Conservation (phyloP, 169 alveolate species). For the Ichthyophthirius multifiliis region DNA sequence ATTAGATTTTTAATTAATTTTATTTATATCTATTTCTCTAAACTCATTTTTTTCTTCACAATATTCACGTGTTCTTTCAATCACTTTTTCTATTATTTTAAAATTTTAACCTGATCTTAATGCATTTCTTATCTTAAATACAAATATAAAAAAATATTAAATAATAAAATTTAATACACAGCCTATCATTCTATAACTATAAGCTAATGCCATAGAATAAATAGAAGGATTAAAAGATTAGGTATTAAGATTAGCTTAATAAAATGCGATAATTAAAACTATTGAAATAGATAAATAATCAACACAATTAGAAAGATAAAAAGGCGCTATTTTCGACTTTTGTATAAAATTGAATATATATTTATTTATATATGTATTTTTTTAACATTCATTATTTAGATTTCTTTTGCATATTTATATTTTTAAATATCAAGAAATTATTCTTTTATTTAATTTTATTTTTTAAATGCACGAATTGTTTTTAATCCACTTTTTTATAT, state of each 20-base stretch:
- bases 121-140: not conserved
- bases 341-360: not conserved
- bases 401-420: not conserved
- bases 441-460: not conserved
- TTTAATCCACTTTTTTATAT: not conserved
- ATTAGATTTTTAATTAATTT: not conserved
- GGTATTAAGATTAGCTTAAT: not conserved
- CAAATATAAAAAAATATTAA: not conserved
- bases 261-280: not conserved
- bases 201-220: not conserved
- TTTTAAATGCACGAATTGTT: not conserved
- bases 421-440: not conserved
- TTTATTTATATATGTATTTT: too few species aligned
- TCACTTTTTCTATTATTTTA: not conserved
- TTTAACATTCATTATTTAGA: not conserved
- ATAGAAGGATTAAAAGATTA: not conserved
- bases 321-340: not conserved
- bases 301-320: not conserved
- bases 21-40: not conserved
- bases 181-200: slow-evolving; percentile 8
- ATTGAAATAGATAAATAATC: not conserved
- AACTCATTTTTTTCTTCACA: slow-evolving; percentile 9
- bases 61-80: not conserved
- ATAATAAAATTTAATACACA: not conserved
- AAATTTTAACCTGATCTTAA: not conserved